phyloP scores from a whole-genome alignment of 768 basidiomycete species.

The Tulasnella calospora region DNA sequence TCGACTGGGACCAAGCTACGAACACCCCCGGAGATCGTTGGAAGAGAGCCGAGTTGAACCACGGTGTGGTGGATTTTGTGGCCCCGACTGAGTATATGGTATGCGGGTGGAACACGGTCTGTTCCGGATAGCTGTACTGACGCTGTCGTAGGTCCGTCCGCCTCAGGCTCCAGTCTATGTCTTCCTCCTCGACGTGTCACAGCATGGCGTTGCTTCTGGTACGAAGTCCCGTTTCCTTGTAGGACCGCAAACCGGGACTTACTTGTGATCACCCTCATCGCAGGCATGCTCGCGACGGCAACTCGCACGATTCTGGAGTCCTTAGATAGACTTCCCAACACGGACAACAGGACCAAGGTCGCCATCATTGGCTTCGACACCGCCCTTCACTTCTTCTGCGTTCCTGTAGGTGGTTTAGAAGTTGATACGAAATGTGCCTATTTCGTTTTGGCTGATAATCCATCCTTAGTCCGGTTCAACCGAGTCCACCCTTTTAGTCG shows the following conservation, averaged over 20 bases:
- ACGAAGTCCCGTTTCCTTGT: slow-evolving; percentile 28
- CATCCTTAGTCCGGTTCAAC: slow-evolving; percentile 36
- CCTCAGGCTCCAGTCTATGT: slow-evolving; percentile 97
- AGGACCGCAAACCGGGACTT: background rate
- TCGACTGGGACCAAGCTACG: slow-evolving; percentile 93
- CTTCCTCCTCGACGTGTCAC: slow-evolving; percentile 95
- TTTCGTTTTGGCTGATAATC: background rate
- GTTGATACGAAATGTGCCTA: background rate
- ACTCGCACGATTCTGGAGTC: slow-evolving; percentile 94
- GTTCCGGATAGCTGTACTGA: background rate
- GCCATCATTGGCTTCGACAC: slow-evolving; percentile 89
- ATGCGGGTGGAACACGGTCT: background rate
- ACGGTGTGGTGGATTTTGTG: slow-evolving; percentile 91
- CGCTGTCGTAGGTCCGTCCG: slow-evolving; percentile 55
- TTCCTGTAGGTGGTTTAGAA: slow-evolving; percentile 55
- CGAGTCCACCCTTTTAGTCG: slow-evolving; percentile 93
- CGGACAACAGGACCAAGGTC: slow-evolving; percentile 86
- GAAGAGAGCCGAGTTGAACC: slow-evolving; percentile 88
- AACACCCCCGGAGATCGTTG: slow-evolving; percentile 96
- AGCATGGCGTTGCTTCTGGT: slow-evolving; percentile 86
- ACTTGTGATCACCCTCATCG: background rate
- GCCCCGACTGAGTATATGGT: slow-evolving; percentile 99
- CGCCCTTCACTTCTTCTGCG: slow-evolving; percentile 93
- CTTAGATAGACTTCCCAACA: slow-evolving; percentile 91
- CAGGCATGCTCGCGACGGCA: slow-evolving; percentile 97